These are phyloP conservation scores for Babesia ovata DNA, from an alignment of 169 alveolate genomes.

Conservation along the genomic window DNA sequence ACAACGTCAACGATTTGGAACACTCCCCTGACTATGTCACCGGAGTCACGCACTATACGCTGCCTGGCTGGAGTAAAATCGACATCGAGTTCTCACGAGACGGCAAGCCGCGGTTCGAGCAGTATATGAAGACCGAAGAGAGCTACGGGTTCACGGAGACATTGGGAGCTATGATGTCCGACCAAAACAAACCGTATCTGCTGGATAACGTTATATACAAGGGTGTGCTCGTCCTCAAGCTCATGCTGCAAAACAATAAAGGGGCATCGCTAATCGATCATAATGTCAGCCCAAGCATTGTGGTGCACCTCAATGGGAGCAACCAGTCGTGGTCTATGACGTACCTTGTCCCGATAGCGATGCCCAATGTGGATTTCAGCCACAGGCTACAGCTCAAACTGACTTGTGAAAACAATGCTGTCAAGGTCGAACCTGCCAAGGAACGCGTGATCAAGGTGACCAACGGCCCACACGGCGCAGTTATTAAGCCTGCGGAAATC, in stretches of 20 bases:
- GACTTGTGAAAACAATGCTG: neutral
- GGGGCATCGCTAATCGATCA: conserved; percentile 8
- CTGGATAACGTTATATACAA: conserved; percentile 4
- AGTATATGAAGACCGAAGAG: neutral
- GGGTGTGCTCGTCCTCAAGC: neutral
- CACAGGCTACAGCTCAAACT: conserved; percentile 18
- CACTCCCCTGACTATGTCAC: neutral
- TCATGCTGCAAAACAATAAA: conserved; percentile 7
- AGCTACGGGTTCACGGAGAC: neutral
- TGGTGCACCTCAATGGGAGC: neutral
- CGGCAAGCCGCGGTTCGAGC: neutral
- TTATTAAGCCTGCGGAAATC: neutral
- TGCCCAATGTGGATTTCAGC: neutral
- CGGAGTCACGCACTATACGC: neutral
- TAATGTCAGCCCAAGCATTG: neutral
- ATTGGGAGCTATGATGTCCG: neutral
- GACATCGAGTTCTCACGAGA: conserved; percentile 1
- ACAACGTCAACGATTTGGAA: neutral
- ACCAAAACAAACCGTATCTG: neutral
- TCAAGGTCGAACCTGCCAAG: neutral
- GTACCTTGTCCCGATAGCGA: neutral
- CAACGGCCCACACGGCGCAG: neutral
- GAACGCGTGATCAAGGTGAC: neutral
- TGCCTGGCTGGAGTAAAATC: conserved; percentile 1
- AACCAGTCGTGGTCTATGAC: neutral